A percentile compares a stretch with the other conserved stretches of the same genome.
These are phyloP conservation scores for Rhodamnia rubescens DNA, from an alignment of 345 rosid species.

Conservation along the genomic window DNA sequence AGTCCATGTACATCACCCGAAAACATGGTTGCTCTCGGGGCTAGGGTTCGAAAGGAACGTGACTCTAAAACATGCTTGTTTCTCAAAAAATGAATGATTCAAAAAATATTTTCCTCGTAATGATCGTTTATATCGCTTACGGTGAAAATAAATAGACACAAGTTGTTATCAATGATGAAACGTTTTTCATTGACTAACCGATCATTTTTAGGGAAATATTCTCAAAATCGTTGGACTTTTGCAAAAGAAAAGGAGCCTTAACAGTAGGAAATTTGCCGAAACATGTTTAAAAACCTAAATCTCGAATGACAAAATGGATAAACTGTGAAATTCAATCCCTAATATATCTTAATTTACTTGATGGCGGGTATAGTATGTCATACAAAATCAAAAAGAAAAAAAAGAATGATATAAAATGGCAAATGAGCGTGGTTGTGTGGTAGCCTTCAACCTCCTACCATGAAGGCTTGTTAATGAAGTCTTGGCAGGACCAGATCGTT, in stretches of 20 bases:
- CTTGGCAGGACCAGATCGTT: background rate
- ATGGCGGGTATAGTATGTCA: background rate
- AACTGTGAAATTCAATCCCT: background rate
- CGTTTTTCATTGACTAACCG: too few relatives aligned
- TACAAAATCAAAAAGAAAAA: background rate
- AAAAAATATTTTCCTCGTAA: too few relatives aligned
- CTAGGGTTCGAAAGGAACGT: background rate
- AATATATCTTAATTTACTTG: background rate
- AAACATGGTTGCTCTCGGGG: background rate
- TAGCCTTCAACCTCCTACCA: slow-evolving; percentile 12
- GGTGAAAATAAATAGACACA: too few relatives aligned
- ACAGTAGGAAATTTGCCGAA: too few relatives aligned
- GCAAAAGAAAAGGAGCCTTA: too few relatives aligned
- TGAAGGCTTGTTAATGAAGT: slow-evolving; percentile 18
- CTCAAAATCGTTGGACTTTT: too few relatives aligned
- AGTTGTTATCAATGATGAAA: too few relatives aligned
- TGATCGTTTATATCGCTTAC: too few relatives aligned
- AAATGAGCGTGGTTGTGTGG: background rate
- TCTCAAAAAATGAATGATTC: too few relatives aligned
- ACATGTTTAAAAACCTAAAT: background rate
- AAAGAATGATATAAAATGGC: background rate
- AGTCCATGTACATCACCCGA: too few relatives aligned
- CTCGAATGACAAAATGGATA: background rate
- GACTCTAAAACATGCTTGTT: too few relatives aligned
- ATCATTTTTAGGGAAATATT: too few relatives aligned